These are phyloP conservation scores for Pleurotus platypus DNA, from an alignment of 768 basidiomycete genomes.

Conservation along the genomic window DNA sequence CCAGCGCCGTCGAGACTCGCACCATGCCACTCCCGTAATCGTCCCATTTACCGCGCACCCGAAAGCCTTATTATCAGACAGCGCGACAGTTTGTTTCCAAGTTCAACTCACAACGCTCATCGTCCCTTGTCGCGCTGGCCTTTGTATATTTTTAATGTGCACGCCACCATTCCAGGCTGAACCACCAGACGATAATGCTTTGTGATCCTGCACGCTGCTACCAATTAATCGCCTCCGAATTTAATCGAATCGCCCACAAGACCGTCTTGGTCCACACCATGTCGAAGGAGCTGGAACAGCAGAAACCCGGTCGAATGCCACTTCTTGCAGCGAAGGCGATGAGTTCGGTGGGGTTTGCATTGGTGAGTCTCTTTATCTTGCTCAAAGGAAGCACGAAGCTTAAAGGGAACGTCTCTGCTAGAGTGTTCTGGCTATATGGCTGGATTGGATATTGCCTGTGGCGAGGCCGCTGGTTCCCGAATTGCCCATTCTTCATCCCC, in stretches of 20 bases:
- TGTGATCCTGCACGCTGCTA: not conserved
- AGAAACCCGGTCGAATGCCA: conserved; percentile 12
- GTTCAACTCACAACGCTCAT: not conserved
- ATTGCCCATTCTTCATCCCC: not conserved
- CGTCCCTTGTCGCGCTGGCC: not conserved
- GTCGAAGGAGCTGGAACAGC: not conserved
- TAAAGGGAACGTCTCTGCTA: conserved; percentile 12
- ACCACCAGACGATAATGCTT: not conserved
- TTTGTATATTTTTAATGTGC: conserved; percentile 1
- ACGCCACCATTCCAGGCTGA: not conserved
- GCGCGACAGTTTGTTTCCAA: not conserved
- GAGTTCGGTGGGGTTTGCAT: conserved; percentile 28
- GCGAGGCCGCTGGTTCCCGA: not conserved
- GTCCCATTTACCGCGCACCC: conserved; percentile 5
- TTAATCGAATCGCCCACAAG: conserved; percentile 8
- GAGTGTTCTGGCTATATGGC: conserved; percentile 42
- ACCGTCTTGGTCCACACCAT: not conserved
- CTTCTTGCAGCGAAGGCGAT: conserved; percentile 20
- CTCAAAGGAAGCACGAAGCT: too few relatives aligned
- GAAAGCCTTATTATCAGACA: not conserved
- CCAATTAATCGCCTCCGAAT: not conserved
- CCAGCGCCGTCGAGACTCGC: conserved; percentile 12
- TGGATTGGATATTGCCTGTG: conserved; percentile 14
- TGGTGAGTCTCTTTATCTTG: conserved; percentile 25
- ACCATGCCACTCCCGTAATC: conserved; percentile 20